phyloP scores from a whole-genome alignment of 169 alveolate genomes.

The Besnoitia besnoiti region DNA sequence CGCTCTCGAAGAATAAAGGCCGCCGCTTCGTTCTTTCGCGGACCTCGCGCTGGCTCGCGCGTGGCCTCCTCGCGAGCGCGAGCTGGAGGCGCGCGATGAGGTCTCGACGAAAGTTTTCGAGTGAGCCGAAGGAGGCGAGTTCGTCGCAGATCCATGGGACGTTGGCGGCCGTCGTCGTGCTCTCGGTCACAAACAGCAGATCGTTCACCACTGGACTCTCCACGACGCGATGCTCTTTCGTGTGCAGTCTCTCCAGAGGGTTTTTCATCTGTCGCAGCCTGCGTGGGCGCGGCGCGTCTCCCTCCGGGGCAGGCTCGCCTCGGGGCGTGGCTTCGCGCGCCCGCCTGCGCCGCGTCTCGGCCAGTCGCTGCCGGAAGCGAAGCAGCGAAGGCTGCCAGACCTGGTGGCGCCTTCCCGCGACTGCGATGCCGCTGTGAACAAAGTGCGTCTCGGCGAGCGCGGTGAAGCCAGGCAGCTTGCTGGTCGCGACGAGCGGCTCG shows the following conservation, averaged over 20 bases:
- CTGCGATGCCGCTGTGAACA: neutral
- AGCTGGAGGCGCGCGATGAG: neutral
- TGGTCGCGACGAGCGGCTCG: neutral
- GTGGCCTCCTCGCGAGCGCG: neutral
- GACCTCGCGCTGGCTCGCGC: neutral
- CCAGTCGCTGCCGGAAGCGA: neutral
- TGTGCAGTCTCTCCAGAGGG: neutral
- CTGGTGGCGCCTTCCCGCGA: neutral
- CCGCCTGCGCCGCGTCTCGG: neutral
- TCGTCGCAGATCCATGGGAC: neutral
- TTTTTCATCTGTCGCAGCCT: neutral
- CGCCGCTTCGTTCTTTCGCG: neutral
- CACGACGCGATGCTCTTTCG: neutral
- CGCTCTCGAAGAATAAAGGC: neutral
- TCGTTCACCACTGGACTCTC: neutral
- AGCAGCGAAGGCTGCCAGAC: neutral
- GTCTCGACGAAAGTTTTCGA: neutral
- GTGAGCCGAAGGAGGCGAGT: neutral
- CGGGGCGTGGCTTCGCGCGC: neutral
- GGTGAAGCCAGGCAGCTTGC: neutral
- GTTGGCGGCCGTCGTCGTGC: neutral
- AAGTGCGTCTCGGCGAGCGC: neutral
- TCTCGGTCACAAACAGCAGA: neutral
- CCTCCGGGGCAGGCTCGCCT: neutral
- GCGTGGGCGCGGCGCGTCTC: neutral